Evolutionary conservation across 2,329 filamentous ascomycete genomes (phyloP).

Genomic region (Calonectria multiphialidica): DNA sequence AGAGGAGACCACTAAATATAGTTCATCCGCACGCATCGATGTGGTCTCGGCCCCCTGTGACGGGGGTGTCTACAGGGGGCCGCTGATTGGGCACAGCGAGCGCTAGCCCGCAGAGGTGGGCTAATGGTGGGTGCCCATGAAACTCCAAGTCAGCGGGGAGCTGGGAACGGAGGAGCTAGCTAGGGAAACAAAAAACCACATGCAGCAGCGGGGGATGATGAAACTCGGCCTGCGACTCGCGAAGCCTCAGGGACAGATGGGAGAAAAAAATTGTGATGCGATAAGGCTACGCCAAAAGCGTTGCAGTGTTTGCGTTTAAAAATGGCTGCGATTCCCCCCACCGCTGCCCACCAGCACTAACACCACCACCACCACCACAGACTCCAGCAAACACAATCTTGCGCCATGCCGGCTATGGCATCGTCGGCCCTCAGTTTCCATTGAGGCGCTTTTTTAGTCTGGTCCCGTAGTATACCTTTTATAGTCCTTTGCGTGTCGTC

Average conservation of each 20-base stretch:
- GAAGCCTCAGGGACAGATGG: background rate
- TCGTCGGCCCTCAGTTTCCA: background rate
- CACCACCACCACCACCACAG: background rate
- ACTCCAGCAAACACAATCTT: background rate
- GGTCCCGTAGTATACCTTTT: background rate
- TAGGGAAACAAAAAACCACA: background rate
- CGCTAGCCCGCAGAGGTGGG: background rate
- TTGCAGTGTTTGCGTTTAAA: constrained; percentile 1
- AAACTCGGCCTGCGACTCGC: background rate
- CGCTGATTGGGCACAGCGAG: background rate
- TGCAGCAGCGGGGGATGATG: background rate
- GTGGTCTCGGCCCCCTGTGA: background rate
- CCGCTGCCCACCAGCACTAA: background rate
- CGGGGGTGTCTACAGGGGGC: background rate
- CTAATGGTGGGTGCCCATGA: background rate
- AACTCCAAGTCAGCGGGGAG: background rate
- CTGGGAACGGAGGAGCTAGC: background rate
- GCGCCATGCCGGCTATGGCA: constrained; percentile 2
- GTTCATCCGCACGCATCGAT: background rate
- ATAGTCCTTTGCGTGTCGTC: background rate
- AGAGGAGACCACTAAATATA: background rate
- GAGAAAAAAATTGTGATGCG: background rate
- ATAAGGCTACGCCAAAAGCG: background rate
- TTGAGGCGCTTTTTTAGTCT: background rate
- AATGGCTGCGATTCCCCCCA: background rate